phyloP scores from a whole-genome alignment of 495 filamentous ascomycete species.

The Hypoxylon trugodes region DNA sequence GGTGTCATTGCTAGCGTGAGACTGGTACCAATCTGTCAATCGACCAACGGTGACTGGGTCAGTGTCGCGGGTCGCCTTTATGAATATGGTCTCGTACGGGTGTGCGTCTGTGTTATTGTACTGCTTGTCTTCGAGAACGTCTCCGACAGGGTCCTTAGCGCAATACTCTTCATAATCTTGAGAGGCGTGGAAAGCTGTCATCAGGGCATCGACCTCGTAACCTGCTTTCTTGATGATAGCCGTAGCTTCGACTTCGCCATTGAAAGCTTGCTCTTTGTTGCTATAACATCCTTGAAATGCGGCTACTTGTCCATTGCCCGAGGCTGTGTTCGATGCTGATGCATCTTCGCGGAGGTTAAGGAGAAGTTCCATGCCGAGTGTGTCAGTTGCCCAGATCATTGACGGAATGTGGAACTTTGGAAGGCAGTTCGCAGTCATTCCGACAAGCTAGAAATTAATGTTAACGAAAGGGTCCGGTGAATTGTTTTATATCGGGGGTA shows the following conservation, averaged over 20 bases:
- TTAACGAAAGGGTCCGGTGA: not conserved
- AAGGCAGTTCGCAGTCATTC: slow-evolving; percentile 44
- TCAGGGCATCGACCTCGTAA: slow-evolving; percentile 46
- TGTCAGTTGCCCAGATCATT: slow-evolving; percentile 51
- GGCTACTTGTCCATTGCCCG: slow-evolving; percentile 9
- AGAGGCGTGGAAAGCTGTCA: slow-evolving; percentile 37
- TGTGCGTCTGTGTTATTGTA: slow-evolving; percentile 41
- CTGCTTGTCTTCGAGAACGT: slow-evolving; percentile 16
- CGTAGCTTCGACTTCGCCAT: slow-evolving; percentile 41
- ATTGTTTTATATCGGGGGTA: not conserved
- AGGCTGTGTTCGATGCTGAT: slow-evolving; percentile 7
- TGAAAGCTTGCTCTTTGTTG: slow-evolving; percentile 24
- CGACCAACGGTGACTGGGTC: slow-evolving; percentile 30
- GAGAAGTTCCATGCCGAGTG: slow-evolving; percentile 41
- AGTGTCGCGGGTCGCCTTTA: slow-evolving; percentile 39
- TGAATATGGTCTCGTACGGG: slow-evolving; percentile 49
- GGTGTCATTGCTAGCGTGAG: slow-evolving; percentile 24
- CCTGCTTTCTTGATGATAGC: slow-evolving; percentile 37
- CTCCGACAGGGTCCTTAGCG: not conserved
- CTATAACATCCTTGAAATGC: slow-evolving; percentile 36
- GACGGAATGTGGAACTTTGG: slow-evolving; percentile 45
- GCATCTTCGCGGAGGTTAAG: slow-evolving; percentile 28
- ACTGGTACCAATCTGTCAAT: slow-evolving; percentile 37
- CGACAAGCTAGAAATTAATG: slow-evolving; percentile 35
- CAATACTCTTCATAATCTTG: slow-evolving; percentile 16